Conservation (phyloP, 2,329 filamentous ascomycete genomes). For the Chalaropsis thielavioides region DNA sequence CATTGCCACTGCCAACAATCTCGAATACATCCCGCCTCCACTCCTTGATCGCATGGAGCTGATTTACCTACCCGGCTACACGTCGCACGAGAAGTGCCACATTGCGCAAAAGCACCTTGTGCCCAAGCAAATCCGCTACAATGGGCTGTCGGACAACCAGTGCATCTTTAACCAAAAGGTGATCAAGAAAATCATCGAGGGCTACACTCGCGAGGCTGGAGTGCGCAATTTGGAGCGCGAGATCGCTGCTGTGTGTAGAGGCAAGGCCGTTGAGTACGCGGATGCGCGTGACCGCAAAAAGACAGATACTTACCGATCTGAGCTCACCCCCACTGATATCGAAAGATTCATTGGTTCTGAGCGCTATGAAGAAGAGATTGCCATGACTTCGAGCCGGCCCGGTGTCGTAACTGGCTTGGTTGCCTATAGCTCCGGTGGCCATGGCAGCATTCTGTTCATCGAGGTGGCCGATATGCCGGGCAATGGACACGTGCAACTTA, state of each 20-base stretch:
- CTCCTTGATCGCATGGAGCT: slow-evolving; percentile 95
- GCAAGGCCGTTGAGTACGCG: slow-evolving; percentile 88
- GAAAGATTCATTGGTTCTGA: slow-evolving; percentile 87
- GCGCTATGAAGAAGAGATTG: slow-evolving; percentile 81
- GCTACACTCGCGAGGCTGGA: slow-evolving; percentile 90
- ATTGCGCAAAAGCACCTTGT: slow-evolving; percentile 90
- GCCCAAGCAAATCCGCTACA: slow-evolving; percentile 85
- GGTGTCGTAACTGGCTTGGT: slow-evolving; percentile 94
- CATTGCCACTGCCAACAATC: slow-evolving; percentile 87
- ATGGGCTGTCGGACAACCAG: slow-evolving; percentile 65
- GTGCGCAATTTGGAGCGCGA: slow-evolving; percentile 94
- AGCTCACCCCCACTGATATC: slow-evolving; percentile 63
- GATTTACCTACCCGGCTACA: slow-evolving; percentile 86
- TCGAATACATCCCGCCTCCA: slow-evolving; percentile 90
- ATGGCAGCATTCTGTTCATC: slow-evolving; percentile 95
- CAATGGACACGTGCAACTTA: slow-evolving; percentile 79
- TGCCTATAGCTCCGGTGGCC: slow-evolving; percentile 81
- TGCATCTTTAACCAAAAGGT: slow-evolving; percentile 68
- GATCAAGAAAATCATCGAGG: slow-evolving; percentile 86
- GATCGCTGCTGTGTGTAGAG: slow-evolving; percentile 83
- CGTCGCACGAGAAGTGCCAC: slow-evolving; percentile 88
- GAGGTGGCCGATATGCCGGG: slow-evolving; percentile 97
- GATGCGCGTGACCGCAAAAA: slow-evolving; percentile 67
- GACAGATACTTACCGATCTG: slow-evolving; percentile 55
- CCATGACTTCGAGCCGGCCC: slow-evolving; percentile 67